A percentile compares a stretch with the other conserved stretches of the same genome.
phyloP scores from a whole-genome alignment of 2,329 filamentous ascomycete species.

The Fusarium buxicola region DNA sequence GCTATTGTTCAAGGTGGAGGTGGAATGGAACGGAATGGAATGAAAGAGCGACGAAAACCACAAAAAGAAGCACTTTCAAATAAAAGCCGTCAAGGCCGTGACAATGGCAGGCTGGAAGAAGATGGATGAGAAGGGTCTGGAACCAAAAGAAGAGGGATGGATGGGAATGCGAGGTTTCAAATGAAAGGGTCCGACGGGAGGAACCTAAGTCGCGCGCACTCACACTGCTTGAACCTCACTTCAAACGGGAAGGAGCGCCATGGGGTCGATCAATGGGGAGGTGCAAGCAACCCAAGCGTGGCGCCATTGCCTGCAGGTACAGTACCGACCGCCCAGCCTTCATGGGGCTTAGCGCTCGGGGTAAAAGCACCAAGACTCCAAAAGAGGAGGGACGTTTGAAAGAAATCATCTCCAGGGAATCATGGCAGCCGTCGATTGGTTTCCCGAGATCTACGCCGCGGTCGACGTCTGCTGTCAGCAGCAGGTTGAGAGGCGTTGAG shows the following conservation, averaged over 20 bases:
- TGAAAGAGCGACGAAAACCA: conserved; percentile 39
- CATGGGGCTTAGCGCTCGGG: conserved; percentile 24
- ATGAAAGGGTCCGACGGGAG: conserved; percentile 29
- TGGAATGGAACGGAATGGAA: conserved; percentile 31
- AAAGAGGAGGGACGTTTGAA: conserved; percentile 15
- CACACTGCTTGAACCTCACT: conserved; percentile 22
- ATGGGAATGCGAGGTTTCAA: conserved; percentile 35
- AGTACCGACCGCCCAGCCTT: conserved; percentile 38
- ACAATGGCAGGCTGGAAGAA: conserved; percentile 36
- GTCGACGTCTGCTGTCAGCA: conserved; percentile 8
- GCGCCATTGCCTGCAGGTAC: conserved; percentile 41
- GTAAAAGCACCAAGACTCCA: conserved; percentile 2
- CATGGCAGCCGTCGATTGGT: conserved; percentile 25
- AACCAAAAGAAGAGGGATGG: conserved; percentile 26
- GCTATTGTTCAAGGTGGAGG: conserved; percentile 28
- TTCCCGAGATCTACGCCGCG: neutral
- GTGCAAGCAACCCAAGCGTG: conserved; percentile 29
- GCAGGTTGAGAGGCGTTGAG: conserved; percentile 17
- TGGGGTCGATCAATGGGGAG: conserved; percentile 31
- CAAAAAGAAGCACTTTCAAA: conserved; percentile 6
- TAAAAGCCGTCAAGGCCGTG: conserved; percentile 19
- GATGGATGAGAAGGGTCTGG: conserved; percentile 30
- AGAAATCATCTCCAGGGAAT: conserved; percentile 17
- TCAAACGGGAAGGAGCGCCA: conserved; percentile 34
- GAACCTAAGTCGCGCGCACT: conserved; percentile 29